Evolutionary conservation across 202 grass and related monocot genomes (phyloP), one percentile per base, ranked within the genome.

Genomic region (Panicum virgatum): DNA sequence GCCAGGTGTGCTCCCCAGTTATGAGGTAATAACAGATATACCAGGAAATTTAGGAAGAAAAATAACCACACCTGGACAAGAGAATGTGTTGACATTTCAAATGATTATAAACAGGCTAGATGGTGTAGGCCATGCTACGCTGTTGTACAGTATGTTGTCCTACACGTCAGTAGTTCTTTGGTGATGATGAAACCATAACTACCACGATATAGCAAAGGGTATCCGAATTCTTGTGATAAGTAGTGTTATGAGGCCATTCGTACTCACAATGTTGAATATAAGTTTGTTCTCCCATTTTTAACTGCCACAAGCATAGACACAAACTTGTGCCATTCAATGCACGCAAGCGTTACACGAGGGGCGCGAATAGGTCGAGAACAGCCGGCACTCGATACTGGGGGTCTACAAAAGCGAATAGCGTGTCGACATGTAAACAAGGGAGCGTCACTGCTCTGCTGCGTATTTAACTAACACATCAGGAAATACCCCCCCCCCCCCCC

Each of bases 11-110:
- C 3, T 66, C 11, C 3, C 12, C 52, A 76, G 62, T 27, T 30
- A 81, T 44, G 3, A 19, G 29, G 67, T 54, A 15, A 74, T 68
- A 29, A 48, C 15, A 20, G 69, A 56, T 80, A 75, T 76, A 43
- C 4, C 16, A 38, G 58, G 43, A 29, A 62, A 34, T 37, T 30
- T 69, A 68, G 27, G n/a, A 56, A 75, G 1, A 1, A 37, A 22
- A 48, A 27, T 32, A 82, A 22, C 8, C 16, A 62, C 9, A 1
- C 26, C 34, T 36, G 30, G 69, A 72, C 69, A 72, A 37, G 3
- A 72, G 47, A 34, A 72, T 53, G 1, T 12, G 47, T 19, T 22
- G 30, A 10, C 2, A 1, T 84, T 71, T 37, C 4, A 62, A 72
- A 62, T 62, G 30, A 82, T 25, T 46, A n/a, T 46, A n/a, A 29